Conservation (phyloP, 192 early-diverging fungal species). For the Dissophora globulifera region DNA sequence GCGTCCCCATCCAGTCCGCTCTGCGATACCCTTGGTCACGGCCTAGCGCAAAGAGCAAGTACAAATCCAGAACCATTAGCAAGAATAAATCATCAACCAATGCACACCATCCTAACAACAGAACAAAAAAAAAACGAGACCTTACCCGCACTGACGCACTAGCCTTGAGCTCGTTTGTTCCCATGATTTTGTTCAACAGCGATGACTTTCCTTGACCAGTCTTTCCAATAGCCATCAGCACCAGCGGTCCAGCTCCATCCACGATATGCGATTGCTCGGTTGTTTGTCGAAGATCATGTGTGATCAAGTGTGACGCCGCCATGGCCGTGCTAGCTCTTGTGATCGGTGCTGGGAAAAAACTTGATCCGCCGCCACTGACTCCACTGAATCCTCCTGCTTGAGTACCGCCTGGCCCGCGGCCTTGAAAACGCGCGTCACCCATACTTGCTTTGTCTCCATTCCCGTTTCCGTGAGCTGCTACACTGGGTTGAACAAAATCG, state of each 20-base stretch:
- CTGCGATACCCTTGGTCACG: slow-evolving; percentile 48
- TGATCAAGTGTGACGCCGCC: slow-evolving; percentile 25
- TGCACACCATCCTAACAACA: background rate
- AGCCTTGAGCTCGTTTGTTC: slow-evolving; percentile 45
- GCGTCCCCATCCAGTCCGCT: slow-evolving; percentile 42
- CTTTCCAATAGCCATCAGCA: slow-evolving; percentile 48
- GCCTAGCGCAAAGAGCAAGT: no score
- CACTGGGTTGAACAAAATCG: background rate
- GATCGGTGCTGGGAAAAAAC: slow-evolving; percentile 24
- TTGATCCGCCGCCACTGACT: slow-evolving; percentile 13
- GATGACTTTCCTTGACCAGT: slow-evolving; percentile 53
- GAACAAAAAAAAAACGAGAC: background rate
- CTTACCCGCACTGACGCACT: slow-evolving; percentile 48
- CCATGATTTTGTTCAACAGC: slow-evolving; percentile 49
- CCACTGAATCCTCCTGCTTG: no score
- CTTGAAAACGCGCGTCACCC: no score
- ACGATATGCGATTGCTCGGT: slow-evolving; percentile 38
- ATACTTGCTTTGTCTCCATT: no score
- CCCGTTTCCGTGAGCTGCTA: no score
- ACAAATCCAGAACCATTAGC: background rate
- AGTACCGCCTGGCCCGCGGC: no score
- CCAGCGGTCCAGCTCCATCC: slow-evolving; percentile 42
- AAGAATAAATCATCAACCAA: background rate
- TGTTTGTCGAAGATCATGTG: slow-evolving; percentile 28
- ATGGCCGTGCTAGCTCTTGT: slow-evolving; percentile 19